Conservation (phyloP, 1,284 basidiomycete species). For the Boletus semigastroideus region DNA sequence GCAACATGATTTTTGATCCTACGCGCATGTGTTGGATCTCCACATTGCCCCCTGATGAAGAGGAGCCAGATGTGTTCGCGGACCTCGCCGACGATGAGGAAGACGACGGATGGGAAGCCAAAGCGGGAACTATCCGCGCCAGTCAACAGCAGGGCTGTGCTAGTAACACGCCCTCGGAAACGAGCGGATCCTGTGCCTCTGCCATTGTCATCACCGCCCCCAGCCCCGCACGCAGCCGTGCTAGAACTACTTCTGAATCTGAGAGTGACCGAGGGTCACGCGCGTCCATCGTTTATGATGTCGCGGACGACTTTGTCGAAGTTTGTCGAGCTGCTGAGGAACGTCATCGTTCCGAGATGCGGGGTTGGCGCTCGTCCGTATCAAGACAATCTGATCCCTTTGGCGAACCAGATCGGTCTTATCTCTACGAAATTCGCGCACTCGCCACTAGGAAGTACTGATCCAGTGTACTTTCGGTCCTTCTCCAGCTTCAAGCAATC, state of each 20-base stretch:
- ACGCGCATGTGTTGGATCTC: constrained; percentile 93
- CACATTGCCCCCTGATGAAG: constrained; percentile 80
- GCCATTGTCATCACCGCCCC: constrained; percentile 42
- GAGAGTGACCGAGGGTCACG: constrained; percentile 75
- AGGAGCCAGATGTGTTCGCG: constrained; percentile 91
- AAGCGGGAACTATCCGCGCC: constrained; percentile 77
- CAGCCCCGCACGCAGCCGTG: constrained; percentile 64
- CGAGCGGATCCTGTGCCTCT: constrained; percentile 38
- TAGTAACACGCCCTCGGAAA: constrained; percentile 37
- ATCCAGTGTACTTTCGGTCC: constrained; percentile 21
- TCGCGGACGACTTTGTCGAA: constrained; percentile 70
- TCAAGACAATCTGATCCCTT: constrained; percentile 42
- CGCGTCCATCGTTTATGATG: constrained; percentile 70
- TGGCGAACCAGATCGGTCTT: constrained; percentile 53
- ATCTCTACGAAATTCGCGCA: constrained; percentile 76
- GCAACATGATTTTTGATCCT: constrained; percentile 98
- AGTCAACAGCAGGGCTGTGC: constrained; percentile 44
- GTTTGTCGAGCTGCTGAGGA: constrained; percentile 75
- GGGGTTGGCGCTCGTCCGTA: constrained; percentile 67
- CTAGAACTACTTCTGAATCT: constrained; percentile 66
- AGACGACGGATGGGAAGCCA: constrained; percentile 64
- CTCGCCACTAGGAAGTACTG: constrained; percentile 78
- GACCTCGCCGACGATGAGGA: constrained; percentile 87
- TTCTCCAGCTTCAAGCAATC: background rate
- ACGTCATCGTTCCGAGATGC: constrained; percentile 79